phyloP scores from a whole-genome alignment of 257 asterid species.

The Solanum peruvianum region DNA sequence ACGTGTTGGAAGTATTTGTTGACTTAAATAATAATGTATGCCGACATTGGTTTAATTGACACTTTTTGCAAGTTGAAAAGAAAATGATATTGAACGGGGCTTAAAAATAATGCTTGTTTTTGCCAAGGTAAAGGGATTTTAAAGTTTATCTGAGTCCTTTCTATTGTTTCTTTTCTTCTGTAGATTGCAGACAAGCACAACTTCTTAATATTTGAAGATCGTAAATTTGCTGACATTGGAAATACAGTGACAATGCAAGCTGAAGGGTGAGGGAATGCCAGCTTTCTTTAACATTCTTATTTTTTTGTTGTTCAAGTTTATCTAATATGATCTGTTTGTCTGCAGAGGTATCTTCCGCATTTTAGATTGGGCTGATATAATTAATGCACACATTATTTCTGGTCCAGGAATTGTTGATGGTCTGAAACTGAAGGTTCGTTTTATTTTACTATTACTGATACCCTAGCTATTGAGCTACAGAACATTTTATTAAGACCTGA shows the following conservation, averaged over 20 bases:
- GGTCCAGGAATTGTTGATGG: slow-evolving; percentile 99
- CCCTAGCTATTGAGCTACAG: neutral
- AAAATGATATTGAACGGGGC: neutral
- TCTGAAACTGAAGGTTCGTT: slow-evolving; percentile 67
- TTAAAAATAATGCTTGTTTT: neutral
- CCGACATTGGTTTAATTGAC: neutral
- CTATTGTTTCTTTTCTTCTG: slow-evolving; percentile 8
- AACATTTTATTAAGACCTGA: neutral
- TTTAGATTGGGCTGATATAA: slow-evolving; percentile 95
- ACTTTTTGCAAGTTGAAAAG: neutral
- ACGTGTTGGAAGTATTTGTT: neutral
- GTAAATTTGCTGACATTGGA: slow-evolving; percentile 98
- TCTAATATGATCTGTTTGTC: slow-evolving; percentile 6
- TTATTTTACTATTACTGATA: neutral
- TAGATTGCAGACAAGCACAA: slow-evolving; percentile 89
- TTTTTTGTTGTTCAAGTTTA: neutral
- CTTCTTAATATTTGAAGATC: slow-evolving; percentile 87
- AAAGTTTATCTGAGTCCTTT: neutral
- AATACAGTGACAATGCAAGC: slow-evolving; percentile 98
- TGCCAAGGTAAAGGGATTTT: neutral
- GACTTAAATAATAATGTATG: neutral
- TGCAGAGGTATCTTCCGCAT: slow-evolving; percentile 77
- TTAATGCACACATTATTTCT: slow-evolving; percentile 90
- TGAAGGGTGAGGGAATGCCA: slow-evolving; percentile 52
- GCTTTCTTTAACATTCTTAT: neutral